These are phyloP conservation scores for Gracilaria gracilis DNA, from an alignment of 23 red algal species.

Conservation along the genomic window DNA sequence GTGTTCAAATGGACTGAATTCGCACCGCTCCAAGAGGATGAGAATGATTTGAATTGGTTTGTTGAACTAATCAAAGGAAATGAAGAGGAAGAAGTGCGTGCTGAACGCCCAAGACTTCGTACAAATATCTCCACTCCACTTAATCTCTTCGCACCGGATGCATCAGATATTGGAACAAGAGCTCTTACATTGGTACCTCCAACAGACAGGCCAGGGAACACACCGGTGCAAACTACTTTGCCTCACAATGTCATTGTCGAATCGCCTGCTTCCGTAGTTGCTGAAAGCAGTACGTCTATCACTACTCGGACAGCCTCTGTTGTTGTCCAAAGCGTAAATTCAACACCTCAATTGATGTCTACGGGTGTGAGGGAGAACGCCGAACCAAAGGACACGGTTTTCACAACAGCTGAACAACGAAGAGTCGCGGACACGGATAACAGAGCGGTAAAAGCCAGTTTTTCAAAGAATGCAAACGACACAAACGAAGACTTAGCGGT, in stretches of 20 bases:
- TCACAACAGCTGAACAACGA: not conserved
- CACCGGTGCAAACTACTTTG: slow-evolving; percentile 3
- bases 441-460: not conserved
- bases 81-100: slow-evolving; percentile 23
- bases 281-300: not conserved
- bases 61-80: slow-evolving; percentile 35
- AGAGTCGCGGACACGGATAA: not conserved
- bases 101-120: slow-evolving; percentile 16
- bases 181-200: not conserved
- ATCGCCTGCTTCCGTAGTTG: not conserved
- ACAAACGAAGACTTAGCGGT: slow-evolving; percentile 3
- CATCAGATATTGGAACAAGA: not conserved
- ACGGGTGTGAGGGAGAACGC: not conserved
- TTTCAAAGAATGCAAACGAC: not conserved
- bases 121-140: slow-evolving; percentile 24
- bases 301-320: slow-evolving; percentile 27
- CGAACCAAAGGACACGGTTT: not conserved
- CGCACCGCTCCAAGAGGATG: not conserved
- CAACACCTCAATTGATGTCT: not conserved
- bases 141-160: not conserved
- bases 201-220: not conserved
- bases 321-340: slow-evolving; percentile 28
- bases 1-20: slow-evolving; percentile 59
- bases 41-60: slow-evolving; percentile 41
- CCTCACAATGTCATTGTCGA: slow-evolving; percentile 14